Evolutionary conservation across 176 grass and related monocot species (phyloP), one percentile per base, ranked within the genome.

Genomic region (Aegilops speltoides): DNA sequence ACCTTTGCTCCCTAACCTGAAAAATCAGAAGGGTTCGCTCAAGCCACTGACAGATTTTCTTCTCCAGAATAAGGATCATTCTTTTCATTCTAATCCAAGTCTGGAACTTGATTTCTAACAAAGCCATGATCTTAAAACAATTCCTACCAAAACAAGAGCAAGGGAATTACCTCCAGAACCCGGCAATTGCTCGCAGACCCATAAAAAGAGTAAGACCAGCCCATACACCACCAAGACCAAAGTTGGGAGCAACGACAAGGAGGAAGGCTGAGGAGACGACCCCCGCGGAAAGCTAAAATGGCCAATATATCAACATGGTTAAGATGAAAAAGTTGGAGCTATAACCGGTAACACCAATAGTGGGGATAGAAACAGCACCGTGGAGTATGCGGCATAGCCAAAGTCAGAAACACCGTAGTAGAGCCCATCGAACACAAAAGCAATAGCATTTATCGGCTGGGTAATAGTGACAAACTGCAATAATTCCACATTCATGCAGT

Each of bases 361-460:
- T 64, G 76, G 68, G 2, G 73, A 68, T 57, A 52, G 73, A 52
- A 76, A 64, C 31, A 67, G 60, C 38, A 95, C 96, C 86, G 73
- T 94, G 10, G 96, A 98, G 77, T 98, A 95, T 70, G 96, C 96
- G 28, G 96, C 96, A 72, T 91, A 95, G 10, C 88, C 84, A 38
- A 98, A 98, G 68, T 98, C 96, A 69, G 86, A 98, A 81, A 98
- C 91, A 75, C 93, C 96, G 52, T 95, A 98, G 77, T 98, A 95
- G 29, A 98, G 93, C 23, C 93, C 95, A 74, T 98, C 95, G 0
- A 76, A 80, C 60, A 98, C 95, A 83, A 98, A 98, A 72, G 96
- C 96, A 83, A 95, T 83, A 74, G 91, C 93, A 91, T 98, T 98
- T 28, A 91, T 81, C 0, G 93, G 93, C 79, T 98, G 96, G 61